Conservation (phyloP, 2,329 filamentous ascomycete genomes). For the Fusarium sambucinum region DNA sequence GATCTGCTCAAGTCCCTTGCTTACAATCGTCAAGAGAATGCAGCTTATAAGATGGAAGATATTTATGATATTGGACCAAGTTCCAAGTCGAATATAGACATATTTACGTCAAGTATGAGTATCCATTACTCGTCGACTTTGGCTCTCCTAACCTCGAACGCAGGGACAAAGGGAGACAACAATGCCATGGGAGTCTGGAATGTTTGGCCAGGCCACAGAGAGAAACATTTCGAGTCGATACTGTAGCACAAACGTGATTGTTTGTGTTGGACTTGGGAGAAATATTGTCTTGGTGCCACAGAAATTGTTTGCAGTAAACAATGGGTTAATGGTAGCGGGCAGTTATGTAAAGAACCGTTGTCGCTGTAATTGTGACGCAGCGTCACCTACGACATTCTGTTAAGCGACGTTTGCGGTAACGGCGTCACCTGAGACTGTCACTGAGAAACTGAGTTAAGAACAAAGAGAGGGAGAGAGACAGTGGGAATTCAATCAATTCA, state of each 20-base stretch:
- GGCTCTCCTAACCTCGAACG: not conserved
- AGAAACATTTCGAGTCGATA: slow-evolving; percentile 19
- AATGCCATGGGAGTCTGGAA: slow-evolving; percentile 12
- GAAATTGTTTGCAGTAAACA: not conserved
- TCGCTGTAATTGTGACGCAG: slow-evolving; percentile 15
- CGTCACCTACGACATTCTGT: not conserved
- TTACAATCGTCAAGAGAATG: not conserved
- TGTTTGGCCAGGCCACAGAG: slow-evolving; percentile 16
- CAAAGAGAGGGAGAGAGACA: slow-evolving; percentile 3
- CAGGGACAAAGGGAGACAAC: not conserved
- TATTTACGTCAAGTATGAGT: not conserved
- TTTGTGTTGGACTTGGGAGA: too few relatives aligned
- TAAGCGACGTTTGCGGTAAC: slow-evolving; percentile 31
- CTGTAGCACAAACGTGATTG: slow-evolving; percentile 12
- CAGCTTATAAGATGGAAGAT: too few relatives aligned
- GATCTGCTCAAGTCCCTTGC: not conserved
- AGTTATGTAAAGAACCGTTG: not conserved
- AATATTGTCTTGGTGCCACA: slow-evolving; percentile 10
- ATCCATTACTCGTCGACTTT: not conserved
- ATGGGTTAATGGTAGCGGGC: not conserved
- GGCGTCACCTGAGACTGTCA: slow-evolving; percentile 5
- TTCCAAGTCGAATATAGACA: not conserved
- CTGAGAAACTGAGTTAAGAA: not conserved
- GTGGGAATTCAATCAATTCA: slow-evolving; percentile 40
- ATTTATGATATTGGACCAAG: not conserved